These are phyloP conservation scores for Fraxinus velutina DNA, from an alignment of 305 asterid species.

Conservation along the genomic window DNA sequence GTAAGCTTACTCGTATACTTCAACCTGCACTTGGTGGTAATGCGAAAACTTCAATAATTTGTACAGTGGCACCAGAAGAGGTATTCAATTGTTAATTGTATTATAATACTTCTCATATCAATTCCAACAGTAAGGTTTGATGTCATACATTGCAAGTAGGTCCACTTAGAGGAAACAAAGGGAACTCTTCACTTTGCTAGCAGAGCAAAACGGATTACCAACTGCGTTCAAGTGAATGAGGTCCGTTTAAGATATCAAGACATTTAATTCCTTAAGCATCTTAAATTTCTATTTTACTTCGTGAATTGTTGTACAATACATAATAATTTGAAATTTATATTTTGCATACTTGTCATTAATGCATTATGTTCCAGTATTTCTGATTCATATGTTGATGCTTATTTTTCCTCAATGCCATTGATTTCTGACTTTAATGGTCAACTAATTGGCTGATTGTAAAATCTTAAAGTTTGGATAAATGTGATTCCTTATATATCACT, in stretches of 20 bases:
- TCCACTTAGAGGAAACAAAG: constrained; percentile 83
- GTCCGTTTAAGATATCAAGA: constrained; percentile 33
- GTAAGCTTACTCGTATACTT: constrained; percentile 95
- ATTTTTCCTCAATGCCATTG: background rate
- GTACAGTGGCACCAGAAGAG: constrained; percentile 97
- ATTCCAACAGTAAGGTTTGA: constrained; percentile 12
- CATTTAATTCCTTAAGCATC: background rate
- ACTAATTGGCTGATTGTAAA: background rate
- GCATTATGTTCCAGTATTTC: background rate
- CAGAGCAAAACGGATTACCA: constrained; percentile 93
- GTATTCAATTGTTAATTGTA: constrained; percentile 35
- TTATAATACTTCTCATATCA: constrained; percentile 17
- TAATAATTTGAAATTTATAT: background rate
- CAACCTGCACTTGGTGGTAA: constrained; percentile 99
- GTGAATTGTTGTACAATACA: background rate
- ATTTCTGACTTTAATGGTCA: background rate
- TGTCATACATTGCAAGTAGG: constrained; percentile 35
- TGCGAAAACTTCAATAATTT: constrained; percentile 93
- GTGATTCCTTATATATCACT: background rate
- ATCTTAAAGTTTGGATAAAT: background rate
- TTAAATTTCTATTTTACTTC: background rate
- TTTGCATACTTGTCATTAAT: background rate
- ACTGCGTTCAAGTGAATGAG: constrained; percentile 99
- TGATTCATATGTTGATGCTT: background rate
- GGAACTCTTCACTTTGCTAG: constrained; percentile 99